phyloP scores from a whole-genome alignment of 768 basidiomycete species.

The Mycena floridula region DNA sequence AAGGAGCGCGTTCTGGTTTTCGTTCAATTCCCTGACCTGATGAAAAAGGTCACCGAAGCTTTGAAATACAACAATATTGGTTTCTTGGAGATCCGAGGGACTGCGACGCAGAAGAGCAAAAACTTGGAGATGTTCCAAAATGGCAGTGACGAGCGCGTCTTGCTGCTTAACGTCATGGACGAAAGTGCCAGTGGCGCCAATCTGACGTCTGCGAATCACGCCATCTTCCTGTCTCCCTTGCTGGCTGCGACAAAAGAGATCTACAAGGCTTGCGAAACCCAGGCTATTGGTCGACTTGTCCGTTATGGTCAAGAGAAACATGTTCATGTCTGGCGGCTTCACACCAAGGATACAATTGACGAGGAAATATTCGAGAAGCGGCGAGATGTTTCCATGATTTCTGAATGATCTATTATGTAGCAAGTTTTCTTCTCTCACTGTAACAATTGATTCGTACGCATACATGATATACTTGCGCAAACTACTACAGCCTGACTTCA shows the following conservation, averaged over 20 bases:
- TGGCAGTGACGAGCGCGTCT: slow-evolving; percentile 66
- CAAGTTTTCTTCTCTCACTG: neutral
- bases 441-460: neutral
- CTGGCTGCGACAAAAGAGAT: slow-evolving; percentile 77
- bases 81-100: slow-evolving; percentile 78
- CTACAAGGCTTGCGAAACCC: slow-evolving; percentile 78
- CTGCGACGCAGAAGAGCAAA: slow-evolving; percentile 71
- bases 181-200: slow-evolving; percentile 94
- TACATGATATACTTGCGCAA: neutral
- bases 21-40: slow-evolving; percentile 93
- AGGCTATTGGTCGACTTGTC: slow-evolving; percentile 79
- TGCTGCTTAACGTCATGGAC: slow-evolving; percentile 89
- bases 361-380: slow-evolving; percentile 70
- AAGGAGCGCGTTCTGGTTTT: slow-evolving; percentile 86
- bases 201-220: slow-evolving; percentile 89
- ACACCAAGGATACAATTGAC: slow-evolving; percentile 87
- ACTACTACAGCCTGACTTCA: too few species aligned
- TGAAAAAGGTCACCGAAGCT: slow-evolving; percentile 85
- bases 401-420: neutral
- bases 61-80: slow-evolving; percentile 64
- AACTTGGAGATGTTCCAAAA: slow-evolving; percentile 85
- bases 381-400: slow-evolving; percentile 9
- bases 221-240: slow-evolving; percentile 90
- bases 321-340: slow-evolving; percentile 78
- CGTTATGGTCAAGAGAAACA: slow-evolving; percentile 79